Percentiles rank a stretch among this genome's conserved stretches.
Conservation (phyloP, 2,329 filamentous ascomycete genomes). For the Aspergillus hiratsukae region DNA sequence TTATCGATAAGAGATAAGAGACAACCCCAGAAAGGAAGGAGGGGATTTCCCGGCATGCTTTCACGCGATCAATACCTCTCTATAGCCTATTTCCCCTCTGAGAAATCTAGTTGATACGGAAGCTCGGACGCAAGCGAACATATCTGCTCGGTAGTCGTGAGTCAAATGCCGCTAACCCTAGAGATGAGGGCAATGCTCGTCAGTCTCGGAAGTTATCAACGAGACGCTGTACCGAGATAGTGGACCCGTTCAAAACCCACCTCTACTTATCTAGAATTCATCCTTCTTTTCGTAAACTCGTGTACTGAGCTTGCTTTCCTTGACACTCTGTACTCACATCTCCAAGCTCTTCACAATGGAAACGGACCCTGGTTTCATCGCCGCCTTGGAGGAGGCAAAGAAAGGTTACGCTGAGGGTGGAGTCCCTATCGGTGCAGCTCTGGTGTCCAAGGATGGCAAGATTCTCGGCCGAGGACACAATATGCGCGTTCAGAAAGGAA, state of each 20-base stretch:
- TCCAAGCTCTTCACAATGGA: constrained; percentile 24
- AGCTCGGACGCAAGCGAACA: no score
- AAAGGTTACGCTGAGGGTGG: constrained; percentile 54
- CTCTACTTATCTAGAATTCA: not conserved
- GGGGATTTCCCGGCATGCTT: not conserved
- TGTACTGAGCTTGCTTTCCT: not conserved
- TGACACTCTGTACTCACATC: not conserved
- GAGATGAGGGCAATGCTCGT: not conserved
- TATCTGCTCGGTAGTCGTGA: not conserved
- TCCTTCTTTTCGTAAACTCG: not conserved
- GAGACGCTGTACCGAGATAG: not conserved
- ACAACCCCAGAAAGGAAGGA: not conserved
- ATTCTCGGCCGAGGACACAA: constrained; percentile 71
- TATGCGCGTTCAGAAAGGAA: constrained; percentile 68
- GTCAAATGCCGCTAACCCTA: not conserved
- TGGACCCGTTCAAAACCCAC: not conserved
- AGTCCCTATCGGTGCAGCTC: constrained; percentile 55
- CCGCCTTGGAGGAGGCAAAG: constrained; percentile 55
- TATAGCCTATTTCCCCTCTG: not conserved
- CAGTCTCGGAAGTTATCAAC: constrained; percentile 3
- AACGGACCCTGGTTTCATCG: constrained; percentile 51
- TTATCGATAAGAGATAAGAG: constrained; percentile 8
- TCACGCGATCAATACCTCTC: no score
- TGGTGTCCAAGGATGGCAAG: constrained; percentile 65
- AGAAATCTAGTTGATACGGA: not conserved